phyloP scores from a whole-genome alignment of 225 moss, liverwort and hornwort species.

The Physcomitrellopsis africana region DNA sequence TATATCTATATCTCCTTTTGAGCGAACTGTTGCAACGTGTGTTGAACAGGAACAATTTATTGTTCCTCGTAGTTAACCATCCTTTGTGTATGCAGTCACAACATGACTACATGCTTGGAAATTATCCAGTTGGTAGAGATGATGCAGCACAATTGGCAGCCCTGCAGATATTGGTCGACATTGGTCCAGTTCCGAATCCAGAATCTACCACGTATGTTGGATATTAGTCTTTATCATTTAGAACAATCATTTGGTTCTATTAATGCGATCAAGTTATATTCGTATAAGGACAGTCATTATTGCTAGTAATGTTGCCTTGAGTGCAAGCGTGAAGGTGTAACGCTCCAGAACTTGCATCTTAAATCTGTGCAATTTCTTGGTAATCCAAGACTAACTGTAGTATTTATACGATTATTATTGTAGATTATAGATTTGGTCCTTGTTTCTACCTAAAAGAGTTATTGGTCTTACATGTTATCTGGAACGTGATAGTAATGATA shows the following conservation, averaged over 20 bases:
- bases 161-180: conserved; percentile 84
- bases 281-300: conserved; percentile 11
- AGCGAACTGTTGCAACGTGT: conserved; percentile 14
- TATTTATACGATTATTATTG: conserved; percentile 15
- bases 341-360: conserved; percentile 5
- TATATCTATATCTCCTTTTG: conserved; percentile 18
- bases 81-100: conserved; percentile 69
- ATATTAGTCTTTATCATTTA: conserved; percentile 5
- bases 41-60: conserved; percentile 13
- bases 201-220: conserved; percentile 78
- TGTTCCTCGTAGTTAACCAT: conserved; percentile 9
- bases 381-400: conserved; percentile 9
- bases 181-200: conserved; percentile 76
- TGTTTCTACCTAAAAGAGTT: not conserved
- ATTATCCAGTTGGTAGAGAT: conserved; percentile 91
- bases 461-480: not conserved
- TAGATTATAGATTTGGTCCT: conserved; percentile 13
- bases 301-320: not conserved
- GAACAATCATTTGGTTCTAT: not conserved
- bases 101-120: conserved; percentile 94
- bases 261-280: not conserved
- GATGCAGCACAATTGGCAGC: conserved; percentile 94
- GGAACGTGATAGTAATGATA: conserved; percentile 1
- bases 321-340: not conserved
- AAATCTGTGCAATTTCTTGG: not conserved